These are phyloP conservation scores for Combretum micranthum DNA, from an alignment of 345 rosid species.

Conservation along the genomic window DNA sequence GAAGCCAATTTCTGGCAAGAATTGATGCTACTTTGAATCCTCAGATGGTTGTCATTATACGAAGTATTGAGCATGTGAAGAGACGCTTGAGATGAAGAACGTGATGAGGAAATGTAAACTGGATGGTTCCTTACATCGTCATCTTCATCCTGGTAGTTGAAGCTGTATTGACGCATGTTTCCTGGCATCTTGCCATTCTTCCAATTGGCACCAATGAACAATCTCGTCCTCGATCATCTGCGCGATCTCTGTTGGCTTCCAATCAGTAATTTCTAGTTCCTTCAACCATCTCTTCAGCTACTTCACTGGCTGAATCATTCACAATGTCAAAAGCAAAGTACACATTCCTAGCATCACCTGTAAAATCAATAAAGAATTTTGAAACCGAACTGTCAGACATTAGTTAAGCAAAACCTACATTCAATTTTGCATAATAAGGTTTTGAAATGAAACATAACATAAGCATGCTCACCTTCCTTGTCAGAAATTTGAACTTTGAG, in stretches of 20 bases:
- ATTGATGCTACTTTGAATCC: neutral
- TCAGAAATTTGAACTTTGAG: conserved; percentile 84
- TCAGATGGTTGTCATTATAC: conserved; percentile 6
- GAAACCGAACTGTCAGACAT: no score
- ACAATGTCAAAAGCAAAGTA: conserved; percentile 68
- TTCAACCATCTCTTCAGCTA: conserved; percentile 92
- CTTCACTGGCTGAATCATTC: conserved; percentile 70
- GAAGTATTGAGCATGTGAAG: conserved; percentile 22
- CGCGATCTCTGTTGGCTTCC: conserved; percentile 72
- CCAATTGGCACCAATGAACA: conserved; percentile 62
- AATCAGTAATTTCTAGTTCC: conserved; percentile 64
- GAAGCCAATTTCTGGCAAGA: conserved; percentile 20
- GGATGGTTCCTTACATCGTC: conserved; percentile 27
- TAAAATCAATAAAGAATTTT: neutral
- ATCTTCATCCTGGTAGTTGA: conserved; percentile 35
- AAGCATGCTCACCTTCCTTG: conserved; percentile 39
- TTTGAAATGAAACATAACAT: neutral
- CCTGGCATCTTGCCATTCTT: conserved; percentile 13
- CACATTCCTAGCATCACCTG: conserved; percentile 77
- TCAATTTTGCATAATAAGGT: no score
- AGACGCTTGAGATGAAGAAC: conserved; percentile 57
- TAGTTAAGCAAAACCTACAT: no score
- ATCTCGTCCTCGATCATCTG: conserved; percentile 77
- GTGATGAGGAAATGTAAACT: conserved; percentile 31
- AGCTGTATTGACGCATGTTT: conserved; percentile 28